phyloP scores from a whole-genome alignment of 345 rosid genomes.

The Salix arbutifolia region DNA sequence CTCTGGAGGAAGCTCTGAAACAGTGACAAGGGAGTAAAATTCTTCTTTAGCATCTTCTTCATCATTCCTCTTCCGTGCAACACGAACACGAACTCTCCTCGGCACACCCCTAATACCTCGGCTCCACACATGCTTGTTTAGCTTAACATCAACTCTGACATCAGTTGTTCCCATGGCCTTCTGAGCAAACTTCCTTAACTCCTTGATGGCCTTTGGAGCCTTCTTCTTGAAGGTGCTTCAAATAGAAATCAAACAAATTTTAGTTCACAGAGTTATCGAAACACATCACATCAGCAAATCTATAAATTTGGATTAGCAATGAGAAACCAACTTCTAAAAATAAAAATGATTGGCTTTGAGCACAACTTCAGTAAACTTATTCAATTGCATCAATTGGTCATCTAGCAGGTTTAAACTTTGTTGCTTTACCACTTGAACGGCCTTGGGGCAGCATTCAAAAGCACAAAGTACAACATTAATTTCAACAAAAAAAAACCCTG shows the following conservation, averaged over 20 bases:
- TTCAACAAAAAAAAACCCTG: too few species aligned
- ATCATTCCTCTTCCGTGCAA: constrained; percentile 75
- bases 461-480: too few species aligned
- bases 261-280: neutral
- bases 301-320: too few species aligned
- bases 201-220: constrained; percentile 86
- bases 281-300: neutral
- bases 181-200: constrained; percentile 73
- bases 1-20: constrained; percentile 15
- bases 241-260: neutral
- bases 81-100: constrained; percentile 65
- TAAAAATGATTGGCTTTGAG: neutral
- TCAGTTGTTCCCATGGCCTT: constrained; percentile 68
- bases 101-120: constrained; percentile 74
- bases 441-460: too few species aligned
- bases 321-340: too few species aligned
- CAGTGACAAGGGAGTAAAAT: constrained; percentile 46
- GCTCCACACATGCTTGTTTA: constrained; percentile 84
- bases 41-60: constrained; percentile 88
- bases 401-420: neutral
- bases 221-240: constrained; percentile 81
- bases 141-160: constrained; percentile 74
- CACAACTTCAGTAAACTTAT: neutral
- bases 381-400: neutral
- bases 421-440: neutral